phyloP scores from a whole-genome alignment of 1,284 basidiomycete species.

The Moesziomyces parantarcticus region DNA sequence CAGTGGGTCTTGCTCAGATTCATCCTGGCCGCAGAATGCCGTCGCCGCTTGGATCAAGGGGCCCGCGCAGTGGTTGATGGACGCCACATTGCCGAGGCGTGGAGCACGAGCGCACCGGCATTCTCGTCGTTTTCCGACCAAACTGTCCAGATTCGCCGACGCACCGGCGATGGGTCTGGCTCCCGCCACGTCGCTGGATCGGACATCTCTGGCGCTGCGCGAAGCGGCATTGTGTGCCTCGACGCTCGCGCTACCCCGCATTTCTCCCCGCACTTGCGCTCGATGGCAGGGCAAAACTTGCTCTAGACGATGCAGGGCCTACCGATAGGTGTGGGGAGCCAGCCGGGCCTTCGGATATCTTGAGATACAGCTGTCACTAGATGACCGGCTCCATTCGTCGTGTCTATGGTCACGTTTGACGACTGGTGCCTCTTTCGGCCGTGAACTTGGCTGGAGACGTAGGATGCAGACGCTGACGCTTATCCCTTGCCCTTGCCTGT shows the following conservation, averaged over 20 bases:
- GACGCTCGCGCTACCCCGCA: background rate
- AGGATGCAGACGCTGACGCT: background rate
- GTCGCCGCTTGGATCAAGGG: too few species aligned
- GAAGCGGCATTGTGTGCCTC: too few species aligned
- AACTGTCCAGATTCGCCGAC: background rate
- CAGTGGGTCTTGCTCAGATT: background rate
- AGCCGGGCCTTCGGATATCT: slow-evolving; percentile 7
- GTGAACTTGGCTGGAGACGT: background rate
- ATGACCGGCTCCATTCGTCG: too few species aligned
- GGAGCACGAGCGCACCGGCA: background rate
- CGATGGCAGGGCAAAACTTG: background rate
- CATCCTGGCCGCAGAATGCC: too few species aligned
- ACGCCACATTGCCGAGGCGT: background rate
- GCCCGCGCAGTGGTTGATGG: background rate
- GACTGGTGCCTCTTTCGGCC: background rate
- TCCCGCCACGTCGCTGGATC: background rate
- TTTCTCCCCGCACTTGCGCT: background rate
- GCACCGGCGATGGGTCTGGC: background rate
- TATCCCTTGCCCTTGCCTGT: background rate
- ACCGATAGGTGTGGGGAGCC: background rate
- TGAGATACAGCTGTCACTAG: too few species aligned
- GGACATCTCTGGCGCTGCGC: background rate
- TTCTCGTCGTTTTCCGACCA: background rate
- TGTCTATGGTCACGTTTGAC: too few species aligned
- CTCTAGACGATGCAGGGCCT: background rate